Evolutionary conservation across 352 stramenopile genomes (phyloP).

Genomic region (Pythium diclinum): DNA sequence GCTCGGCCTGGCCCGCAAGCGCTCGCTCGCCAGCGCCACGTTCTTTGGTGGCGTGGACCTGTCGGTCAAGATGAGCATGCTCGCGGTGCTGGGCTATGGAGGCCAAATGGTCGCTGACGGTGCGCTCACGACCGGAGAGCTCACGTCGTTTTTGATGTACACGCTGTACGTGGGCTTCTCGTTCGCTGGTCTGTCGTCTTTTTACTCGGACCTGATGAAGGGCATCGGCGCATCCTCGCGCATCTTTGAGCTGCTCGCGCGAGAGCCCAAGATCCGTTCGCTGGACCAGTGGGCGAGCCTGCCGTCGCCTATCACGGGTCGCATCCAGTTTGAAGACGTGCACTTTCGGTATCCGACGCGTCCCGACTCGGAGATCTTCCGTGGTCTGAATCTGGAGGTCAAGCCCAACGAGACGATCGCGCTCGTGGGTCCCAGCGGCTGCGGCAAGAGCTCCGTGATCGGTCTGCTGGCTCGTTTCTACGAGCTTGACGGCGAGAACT

Average conservation of each 20-base stretch:
- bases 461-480: conserved; percentile 77
- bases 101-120: conserved; percentile 87
- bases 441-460: conserved; percentile 71
- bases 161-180: conserved; percentile 90
- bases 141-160: conserved; percentile 94
- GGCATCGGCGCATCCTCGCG: conserved; percentile 85
- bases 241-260: conserved; percentile 91
- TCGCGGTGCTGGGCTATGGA: conserved; percentile 90
- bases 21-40: conserved; percentile 69
- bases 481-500: conserved; percentile 48
- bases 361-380: conserved; percentile 51
- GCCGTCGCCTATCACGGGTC: conserved; percentile 39
- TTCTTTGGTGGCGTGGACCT: conserved; percentile 87
- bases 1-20: conserved; percentile 58
- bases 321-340: conserved; percentile 86
- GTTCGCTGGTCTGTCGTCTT: conserved; percentile 88
- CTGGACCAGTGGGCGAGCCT: conserved; percentile 29
- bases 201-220: conserved; percentile 92
- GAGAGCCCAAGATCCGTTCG: conserved; percentile 56
- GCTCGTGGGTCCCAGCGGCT: conserved; percentile 67
- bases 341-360: conserved; percentile 65
- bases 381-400: conserved; percentile 49
- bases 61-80: conserved; percentile 85
- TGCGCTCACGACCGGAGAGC: conserved; percentile 83
- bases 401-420: conserved; percentile 65